Percentiles rank a stretch among this genome's conserved stretches.
Evolutionary conservation across 768 basidiomycete species (phyloP).

Genomic region (Lenzites betulinus): DNA sequence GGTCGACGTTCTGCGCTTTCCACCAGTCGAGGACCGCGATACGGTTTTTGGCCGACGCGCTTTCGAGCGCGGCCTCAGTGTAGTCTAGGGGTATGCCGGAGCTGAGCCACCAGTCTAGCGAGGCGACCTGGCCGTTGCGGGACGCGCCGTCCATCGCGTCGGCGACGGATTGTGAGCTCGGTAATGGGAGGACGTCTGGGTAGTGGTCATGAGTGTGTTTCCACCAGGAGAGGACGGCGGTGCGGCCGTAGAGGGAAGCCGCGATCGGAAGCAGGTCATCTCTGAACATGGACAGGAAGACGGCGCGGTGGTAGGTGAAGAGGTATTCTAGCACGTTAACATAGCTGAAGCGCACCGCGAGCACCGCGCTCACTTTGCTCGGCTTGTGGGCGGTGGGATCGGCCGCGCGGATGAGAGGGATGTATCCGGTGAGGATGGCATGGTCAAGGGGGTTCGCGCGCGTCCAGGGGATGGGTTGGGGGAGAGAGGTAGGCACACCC

Average conservation of each 20-base stretch:
- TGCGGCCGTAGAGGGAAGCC: constrained; percentile 76
- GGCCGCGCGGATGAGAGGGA: constrained; percentile 60
- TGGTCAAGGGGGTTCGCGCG: constrained; percentile 69
- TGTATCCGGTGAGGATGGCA: constrained; percentile 67
- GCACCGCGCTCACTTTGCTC: constrained; percentile 67
- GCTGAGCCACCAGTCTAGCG: constrained; percentile 80
- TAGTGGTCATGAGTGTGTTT: constrained; percentile 62
- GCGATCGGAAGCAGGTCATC: constrained; percentile 73
- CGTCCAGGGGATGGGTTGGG: constrained; percentile 69
- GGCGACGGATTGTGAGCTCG: constrained; percentile 53
- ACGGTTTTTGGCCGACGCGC: constrained; percentile 77
- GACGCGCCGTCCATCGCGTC: constrained; percentile 82
- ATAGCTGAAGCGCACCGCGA: constrained; percentile 73
- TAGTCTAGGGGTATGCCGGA: constrained; percentile 71
- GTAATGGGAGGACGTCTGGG: constrained; percentile 58
- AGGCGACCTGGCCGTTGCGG: constrained; percentile 69
- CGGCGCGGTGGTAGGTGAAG: constrained; percentile 60
- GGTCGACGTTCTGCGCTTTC: constrained; percentile 50
- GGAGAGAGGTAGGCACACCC: constrained; percentile 68
- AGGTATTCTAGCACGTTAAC: constrained; percentile 76
- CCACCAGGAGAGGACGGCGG: constrained; percentile 80
- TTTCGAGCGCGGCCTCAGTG: constrained; percentile 77
- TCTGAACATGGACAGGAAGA: constrained; percentile 67
- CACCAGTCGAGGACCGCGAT: constrained; percentile 84
- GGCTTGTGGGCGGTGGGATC: constrained; percentile 59